Conservation (phyloP, 257 asterid genomes). For the Eustoma russellianum region DNA sequence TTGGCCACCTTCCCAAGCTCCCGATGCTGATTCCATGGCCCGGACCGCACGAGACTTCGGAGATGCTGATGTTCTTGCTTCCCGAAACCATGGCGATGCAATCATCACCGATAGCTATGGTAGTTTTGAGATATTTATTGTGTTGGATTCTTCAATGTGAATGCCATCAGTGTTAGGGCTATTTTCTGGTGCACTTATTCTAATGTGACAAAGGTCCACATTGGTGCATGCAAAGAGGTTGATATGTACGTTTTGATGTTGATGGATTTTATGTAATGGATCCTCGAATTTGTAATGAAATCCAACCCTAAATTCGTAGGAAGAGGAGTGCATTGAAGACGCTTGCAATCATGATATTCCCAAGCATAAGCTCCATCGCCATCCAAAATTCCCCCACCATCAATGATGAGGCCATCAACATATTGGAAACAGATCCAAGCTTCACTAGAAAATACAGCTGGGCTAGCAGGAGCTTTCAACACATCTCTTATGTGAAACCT, state of each 20-base stretch:
- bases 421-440: conserved; percentile 71
- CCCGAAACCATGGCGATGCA: too few species aligned
- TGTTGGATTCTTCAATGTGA: conserved; percentile 8
- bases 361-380: conserved; percentile 67
- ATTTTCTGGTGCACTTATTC: conserved; percentile 6
- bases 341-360: conserved; percentile 54
- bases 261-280: conserved; percentile 11
- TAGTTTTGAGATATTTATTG: background rate
- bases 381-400: conserved; percentile 66
- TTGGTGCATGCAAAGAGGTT: background rate
- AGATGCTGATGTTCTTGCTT: too few species aligned
- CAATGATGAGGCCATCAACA: conserved; percentile 28
- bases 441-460: conserved; percentile 12
- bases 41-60: too few species aligned
- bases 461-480: conserved; percentile 39
- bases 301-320: conserved; percentile 26
- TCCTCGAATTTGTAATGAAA: background rate
- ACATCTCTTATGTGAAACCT: conserved; percentile 29
- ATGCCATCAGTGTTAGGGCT: conserved; percentile 19
- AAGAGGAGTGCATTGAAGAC: conserved; percentile 37
- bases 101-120: too few species aligned
- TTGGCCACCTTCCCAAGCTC: too few species aligned
- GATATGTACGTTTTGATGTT: conserved; percentile 15
- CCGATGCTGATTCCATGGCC: too few species aligned
- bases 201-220: background rate